Evolutionary conservation across 148 eudicot species (phyloP).

Genomic region (Camellia lanceoleosa): DNA sequence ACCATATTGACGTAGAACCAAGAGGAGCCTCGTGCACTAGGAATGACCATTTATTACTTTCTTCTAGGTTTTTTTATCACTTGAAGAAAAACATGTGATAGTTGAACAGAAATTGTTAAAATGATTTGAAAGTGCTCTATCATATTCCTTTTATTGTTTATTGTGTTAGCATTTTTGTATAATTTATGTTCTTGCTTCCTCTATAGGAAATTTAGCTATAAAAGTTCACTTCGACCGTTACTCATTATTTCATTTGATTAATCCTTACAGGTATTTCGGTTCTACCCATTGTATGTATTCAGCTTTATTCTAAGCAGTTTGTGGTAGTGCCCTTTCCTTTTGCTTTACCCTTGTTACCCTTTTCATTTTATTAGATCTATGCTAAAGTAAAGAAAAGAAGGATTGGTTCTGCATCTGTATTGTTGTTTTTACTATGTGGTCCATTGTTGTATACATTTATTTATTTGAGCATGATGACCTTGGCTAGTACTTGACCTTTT

Average conservation of each 20-base stretch:
- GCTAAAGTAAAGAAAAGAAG: neutral
- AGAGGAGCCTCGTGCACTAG: no score
- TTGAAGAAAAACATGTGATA: neutral
- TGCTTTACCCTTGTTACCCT: neutral
- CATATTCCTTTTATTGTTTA: neutral
- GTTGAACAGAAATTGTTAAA: neutral
- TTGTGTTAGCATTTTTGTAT: neutral
- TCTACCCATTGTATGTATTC: conserved; percentile 81
- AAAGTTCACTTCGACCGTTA: neutral
- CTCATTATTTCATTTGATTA: conserved; percentile 12
- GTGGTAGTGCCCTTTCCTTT: conserved; percentile 53
- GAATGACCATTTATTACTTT: neutral
- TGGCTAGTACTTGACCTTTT: no score
- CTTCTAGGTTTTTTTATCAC: neutral
- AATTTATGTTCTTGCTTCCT: neutral
- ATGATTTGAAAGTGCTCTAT: neutral
- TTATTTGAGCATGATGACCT: neutral
- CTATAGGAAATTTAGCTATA: neutral
- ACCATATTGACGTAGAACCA: no score
- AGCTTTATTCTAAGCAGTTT: conserved; percentile 84
- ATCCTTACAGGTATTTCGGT: conserved; percentile 75
- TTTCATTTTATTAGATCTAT: neutral
- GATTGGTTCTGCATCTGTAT: neutral
- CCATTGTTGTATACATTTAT: neutral
- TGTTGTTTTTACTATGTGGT: neutral